Percentiles rank a stretch among this genome's conserved stretches.
Conservation (phyloP, 2,329 filamentous ascomycete species). For the Metarhizium robertsii region DNA sequence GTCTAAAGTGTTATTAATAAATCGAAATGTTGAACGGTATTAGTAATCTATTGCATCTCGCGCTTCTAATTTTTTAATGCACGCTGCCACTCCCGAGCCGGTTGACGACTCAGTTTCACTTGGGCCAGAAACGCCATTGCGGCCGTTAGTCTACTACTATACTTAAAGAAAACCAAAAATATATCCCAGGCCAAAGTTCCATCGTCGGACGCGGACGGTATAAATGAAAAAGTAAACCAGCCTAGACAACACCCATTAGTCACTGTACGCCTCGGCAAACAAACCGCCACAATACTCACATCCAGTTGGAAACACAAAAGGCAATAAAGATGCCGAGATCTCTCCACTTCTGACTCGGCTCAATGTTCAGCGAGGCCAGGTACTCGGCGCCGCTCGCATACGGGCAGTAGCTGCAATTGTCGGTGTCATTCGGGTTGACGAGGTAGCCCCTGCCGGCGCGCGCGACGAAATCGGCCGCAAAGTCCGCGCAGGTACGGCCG, state of each 20-base stretch:
- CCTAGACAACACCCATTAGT: neutral
- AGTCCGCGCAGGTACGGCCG: constrained; percentile 53
- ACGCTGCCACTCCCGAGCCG: too few relatives aligned
- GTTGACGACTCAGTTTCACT: too few relatives aligned
- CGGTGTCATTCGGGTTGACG: constrained; percentile 47
- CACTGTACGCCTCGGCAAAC: neutral
- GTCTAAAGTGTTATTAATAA: too few relatives aligned
- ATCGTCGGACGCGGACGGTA: constrained; percentile 59
- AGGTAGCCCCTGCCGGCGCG: constrained; percentile 47
- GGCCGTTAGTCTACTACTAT: too few relatives aligned
- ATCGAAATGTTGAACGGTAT: too few relatives aligned
- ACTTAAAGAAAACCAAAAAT: constrained; percentile 30
- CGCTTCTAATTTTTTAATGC: too few relatives aligned
- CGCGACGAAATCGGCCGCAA: constrained; percentile 50
- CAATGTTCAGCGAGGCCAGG: constrained; percentile 44
- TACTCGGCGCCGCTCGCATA: constrained; percentile 52
- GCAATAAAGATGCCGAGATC: constrained; percentile 62
- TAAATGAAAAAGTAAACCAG: constrained; percentile 72
- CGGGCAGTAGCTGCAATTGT: constrained; percentile 60
- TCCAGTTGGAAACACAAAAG: constrained; percentile 63
- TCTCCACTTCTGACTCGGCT: constrained; percentile 55
- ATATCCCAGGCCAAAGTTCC: constrained; percentile 58
- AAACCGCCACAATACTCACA: constrained; percentile 11
- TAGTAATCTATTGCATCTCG: too few relatives aligned
- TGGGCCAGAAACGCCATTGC: too few relatives aligned